These are phyloP conservation scores for Phaffia australis DNA, from an alignment of 768 basidiomycete genomes.

Conservation along the genomic window DNA sequence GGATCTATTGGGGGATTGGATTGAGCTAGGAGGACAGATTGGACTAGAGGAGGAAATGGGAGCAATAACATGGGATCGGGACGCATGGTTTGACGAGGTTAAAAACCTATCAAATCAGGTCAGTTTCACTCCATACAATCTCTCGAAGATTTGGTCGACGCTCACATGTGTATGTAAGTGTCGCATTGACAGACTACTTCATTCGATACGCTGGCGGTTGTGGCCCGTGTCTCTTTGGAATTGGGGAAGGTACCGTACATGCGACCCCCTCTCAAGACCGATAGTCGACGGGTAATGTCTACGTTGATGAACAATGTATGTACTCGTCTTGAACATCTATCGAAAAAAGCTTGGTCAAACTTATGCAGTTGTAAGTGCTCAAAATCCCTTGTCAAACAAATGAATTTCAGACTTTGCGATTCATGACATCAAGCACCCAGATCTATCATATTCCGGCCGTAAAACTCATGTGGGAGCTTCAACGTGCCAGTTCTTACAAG, in stretches of 20 bases:
- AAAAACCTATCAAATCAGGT: slow-evolving; percentile 50
- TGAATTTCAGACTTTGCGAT: slow-evolving; percentile 52
- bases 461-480: slow-evolving; percentile 69
- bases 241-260: slow-evolving; percentile 48
- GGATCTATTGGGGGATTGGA: neutral
- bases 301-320: slow-evolving; percentile 24
- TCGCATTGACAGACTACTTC: slow-evolving; percentile 43
- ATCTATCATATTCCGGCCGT: slow-evolving; percentile 73
- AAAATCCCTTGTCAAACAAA: too few relatives aligned
- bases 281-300: slow-evolving; percentile 46
- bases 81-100: slow-evolving; percentile 52
- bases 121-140: slow-evolving; percentile 29
- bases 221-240: slow-evolving; percentile 49
- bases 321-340: neutral
- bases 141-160: neutral
- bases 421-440: slow-evolving; percentile 48
- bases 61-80: slow-evolving; percentile 51
- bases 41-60: slow-evolving; percentile 33
- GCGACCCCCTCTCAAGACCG: slow-evolving; percentile 48
- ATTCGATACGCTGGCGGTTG: slow-evolving; percentile 60
- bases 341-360: neutral
- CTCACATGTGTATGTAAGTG: slow-evolving; percentile 13
- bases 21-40: neutral
- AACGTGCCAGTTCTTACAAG: slow-evolving; percentile 46
- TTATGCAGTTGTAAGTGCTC: too few relatives aligned